These are phyloP conservation scores for Rutstroemia sp. DNA, from an alignment of 2,329 filamentous ascomycete genomes.

Conservation along the genomic window DNA sequence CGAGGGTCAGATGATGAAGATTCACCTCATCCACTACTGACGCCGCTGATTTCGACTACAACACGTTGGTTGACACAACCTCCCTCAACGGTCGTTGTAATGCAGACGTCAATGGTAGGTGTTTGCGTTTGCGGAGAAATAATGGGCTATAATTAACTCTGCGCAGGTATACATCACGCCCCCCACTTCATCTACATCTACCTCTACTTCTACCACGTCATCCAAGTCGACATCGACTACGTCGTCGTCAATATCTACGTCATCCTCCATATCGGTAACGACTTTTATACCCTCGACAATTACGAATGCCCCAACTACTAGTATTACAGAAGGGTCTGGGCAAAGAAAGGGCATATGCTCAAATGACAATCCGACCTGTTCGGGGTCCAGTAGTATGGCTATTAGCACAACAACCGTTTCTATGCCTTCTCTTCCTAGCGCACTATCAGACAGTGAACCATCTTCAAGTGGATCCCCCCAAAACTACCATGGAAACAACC, in stretches of 20 bases:
- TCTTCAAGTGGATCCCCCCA: not conserved
- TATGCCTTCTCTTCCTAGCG: not conserved
- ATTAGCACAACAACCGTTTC: not conserved
- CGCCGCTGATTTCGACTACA: not conserved
- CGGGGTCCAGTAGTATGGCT: not conserved
- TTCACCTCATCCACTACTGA: no score
- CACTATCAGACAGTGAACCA: conserved; percentile 1
- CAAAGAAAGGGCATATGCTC: not conserved
- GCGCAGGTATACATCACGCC: not conserved
- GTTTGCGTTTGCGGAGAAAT: not conserved
- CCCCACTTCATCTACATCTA: not conserved
- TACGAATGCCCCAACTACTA: not conserved
- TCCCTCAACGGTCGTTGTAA: not conserved
- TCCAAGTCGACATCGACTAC: not conserved
- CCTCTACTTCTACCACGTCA: not conserved
- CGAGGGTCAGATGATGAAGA: not conserved
- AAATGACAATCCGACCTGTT: not conserved
- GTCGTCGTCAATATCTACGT: not conserved
- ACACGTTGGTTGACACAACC: not conserved
- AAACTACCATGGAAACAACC: no score
- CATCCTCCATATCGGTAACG: not conserved
- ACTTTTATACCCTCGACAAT: not conserved
- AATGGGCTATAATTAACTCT: not conserved
- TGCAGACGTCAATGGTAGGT: not conserved
- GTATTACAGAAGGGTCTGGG: not conserved